These are phyloP conservation scores for Neonectria sp. DNA, from an alignment of 2,329 filamentous ascomycete genomes.

Conservation along the genomic window DNA sequence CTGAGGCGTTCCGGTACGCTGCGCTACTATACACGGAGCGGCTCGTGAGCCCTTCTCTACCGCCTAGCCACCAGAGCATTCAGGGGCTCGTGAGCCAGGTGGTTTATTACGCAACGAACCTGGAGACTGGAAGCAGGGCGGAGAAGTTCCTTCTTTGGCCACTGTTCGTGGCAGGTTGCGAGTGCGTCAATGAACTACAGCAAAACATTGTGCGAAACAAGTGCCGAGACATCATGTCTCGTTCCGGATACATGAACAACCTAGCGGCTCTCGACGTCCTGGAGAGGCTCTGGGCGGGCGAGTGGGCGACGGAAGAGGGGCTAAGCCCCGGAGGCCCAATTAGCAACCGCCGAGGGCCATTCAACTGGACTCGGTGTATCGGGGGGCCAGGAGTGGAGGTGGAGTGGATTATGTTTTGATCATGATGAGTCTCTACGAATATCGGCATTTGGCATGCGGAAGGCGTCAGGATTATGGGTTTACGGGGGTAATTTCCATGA, in stretches of 20 bases:
- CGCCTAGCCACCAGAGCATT: slow-evolving; percentile 83
- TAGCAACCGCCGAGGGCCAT: slow-evolving; percentile 63
- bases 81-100: slow-evolving; percentile 87
- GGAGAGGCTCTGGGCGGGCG: slow-evolving; percentile 84
- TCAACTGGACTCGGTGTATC: slow-evolving; percentile 72
- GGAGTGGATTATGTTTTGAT: slow-evolving; percentile 78
- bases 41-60: slow-evolving; percentile 81
- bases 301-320: slow-evolving; percentile 58
- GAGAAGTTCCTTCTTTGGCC: slow-evolving; percentile 97
- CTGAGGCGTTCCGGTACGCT: slow-evolving; percentile 91
- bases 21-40: slow-evolving; percentile 93
- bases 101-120: slow-evolving; percentile 85
- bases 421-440: slow-evolving; percentile 33
- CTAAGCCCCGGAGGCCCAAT: slow-evolving; percentile 51
- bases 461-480: slow-evolving; percentile 14
- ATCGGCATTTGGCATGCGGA: slow-evolving; percentile 32
- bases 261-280: slow-evolving; percentile 87
- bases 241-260: slow-evolving; percentile 95
- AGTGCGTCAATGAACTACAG: slow-evolving; percentile 87
- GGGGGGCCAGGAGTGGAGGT: slow-evolving; percentile 70
- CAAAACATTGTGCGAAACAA: slow-evolving; percentile 84
- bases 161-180: slow-evolving; percentile 89
- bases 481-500: slow-evolving; percentile 17
- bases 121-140: slow-evolving; percentile 79
- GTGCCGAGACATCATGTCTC: slow-evolving; percentile 88